Evolutionary conservation across 2,329 filamentous ascomycete species (phyloP).

Genomic region (Ascochyta viciae-villosae): DNA sequence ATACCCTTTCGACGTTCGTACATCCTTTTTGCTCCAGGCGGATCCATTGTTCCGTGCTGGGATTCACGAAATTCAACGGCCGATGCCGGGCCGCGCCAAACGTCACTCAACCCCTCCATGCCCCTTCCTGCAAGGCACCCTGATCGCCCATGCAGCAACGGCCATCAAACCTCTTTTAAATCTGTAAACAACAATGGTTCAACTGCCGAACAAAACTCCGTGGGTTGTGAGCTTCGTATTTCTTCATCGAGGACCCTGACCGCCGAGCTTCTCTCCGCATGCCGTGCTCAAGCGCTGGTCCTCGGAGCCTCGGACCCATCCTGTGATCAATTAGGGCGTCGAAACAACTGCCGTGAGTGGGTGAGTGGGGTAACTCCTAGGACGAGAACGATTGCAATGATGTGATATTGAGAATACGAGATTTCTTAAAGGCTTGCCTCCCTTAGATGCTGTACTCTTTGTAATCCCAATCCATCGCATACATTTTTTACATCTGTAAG

Average conservation of each 20-base stretch:
- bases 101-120: conserved; percentile 24
- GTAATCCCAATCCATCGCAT: not conserved
- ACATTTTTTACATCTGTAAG: not conserved
- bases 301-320: conserved; percentile 5
- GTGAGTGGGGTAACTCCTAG: conserved; percentile 38
- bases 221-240: not conserved
- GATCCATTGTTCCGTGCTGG: not conserved
- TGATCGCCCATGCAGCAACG: conserved; percentile 11
- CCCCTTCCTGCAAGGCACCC: conserved; percentile 5
- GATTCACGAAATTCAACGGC: not conserved
- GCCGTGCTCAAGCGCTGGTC: conserved; percentile 4
- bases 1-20: not conserved
- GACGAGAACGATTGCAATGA: conserved; percentile 10
- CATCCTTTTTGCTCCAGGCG: not conserved
- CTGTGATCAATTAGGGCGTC: conserved; percentile 6
- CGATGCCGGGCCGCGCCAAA: conserved; percentile 26
- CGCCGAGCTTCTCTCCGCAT: conserved; percentile 4
- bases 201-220: conserved; percentile 9
- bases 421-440: conserved; percentile 6
- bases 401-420: conserved; percentile 1
- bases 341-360: conserved; percentile 44
- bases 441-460: not conserved
- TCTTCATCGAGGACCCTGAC: conserved; percentile 1
- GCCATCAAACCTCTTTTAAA: not conserved
- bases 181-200: not conserved